Percentiles rank a stretch among this genome's conserved stretches.
These are phyloP conservation scores for Trematosphaeria pertusa DNA, from an alignment of 2,329 filamentous ascomycete genomes.

Conservation along the genomic window DNA sequence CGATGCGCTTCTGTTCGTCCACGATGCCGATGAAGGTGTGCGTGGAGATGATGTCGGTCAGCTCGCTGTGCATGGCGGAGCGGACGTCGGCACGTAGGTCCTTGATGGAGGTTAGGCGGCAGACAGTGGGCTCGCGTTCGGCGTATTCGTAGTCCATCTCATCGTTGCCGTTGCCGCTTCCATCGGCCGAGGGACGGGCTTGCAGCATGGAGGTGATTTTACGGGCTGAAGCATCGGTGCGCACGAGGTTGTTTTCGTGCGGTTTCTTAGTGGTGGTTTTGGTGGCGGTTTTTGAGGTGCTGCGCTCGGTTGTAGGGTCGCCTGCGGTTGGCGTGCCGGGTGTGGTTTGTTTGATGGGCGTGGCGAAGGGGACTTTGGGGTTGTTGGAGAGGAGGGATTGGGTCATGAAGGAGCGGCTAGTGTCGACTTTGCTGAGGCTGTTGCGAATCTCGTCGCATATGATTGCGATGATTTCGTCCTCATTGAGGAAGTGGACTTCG, in stretches of 20 bases:
- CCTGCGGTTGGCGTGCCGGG: conserved; percentile 26
- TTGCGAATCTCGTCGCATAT: conserved; percentile 82
- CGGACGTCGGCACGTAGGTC: conserved; percentile 82
- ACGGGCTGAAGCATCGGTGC: conserved; percentile 84
- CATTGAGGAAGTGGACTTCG: conserved; percentile 96
- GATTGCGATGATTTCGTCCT: conserved; percentile 90
- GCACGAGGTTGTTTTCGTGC: conserved; percentile 86
- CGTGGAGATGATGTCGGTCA: conserved; percentile 85
- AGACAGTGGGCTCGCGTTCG: conserved; percentile 72
- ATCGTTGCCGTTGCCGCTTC: conserved; percentile 48
- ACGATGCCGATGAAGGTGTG: conserved; percentile 95
- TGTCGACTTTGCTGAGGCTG: conserved; percentile 85
- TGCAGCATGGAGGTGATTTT: conserved; percentile 98
- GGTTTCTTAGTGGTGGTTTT: conserved; percentile 50
- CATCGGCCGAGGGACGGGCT: conserved; percentile 53
- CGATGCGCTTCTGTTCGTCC: conserved; percentile 83
- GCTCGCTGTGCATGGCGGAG: conserved; percentile 78
- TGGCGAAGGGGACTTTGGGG: conserved; percentile 47
- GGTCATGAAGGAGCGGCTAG: conserved; percentile 91
- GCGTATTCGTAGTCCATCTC: conserved; percentile 74
- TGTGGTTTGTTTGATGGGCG: conserved; percentile 47
- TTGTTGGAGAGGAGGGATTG: conserved; percentile 74
- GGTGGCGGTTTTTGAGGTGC: conserved; percentile 37
- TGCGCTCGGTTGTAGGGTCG: conserved; percentile 33
- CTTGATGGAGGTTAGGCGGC: conserved; percentile 83